Conservation (phyloP, 2,329 filamentous ascomycete species). For the Chaetomiaceae sp. region DNA sequence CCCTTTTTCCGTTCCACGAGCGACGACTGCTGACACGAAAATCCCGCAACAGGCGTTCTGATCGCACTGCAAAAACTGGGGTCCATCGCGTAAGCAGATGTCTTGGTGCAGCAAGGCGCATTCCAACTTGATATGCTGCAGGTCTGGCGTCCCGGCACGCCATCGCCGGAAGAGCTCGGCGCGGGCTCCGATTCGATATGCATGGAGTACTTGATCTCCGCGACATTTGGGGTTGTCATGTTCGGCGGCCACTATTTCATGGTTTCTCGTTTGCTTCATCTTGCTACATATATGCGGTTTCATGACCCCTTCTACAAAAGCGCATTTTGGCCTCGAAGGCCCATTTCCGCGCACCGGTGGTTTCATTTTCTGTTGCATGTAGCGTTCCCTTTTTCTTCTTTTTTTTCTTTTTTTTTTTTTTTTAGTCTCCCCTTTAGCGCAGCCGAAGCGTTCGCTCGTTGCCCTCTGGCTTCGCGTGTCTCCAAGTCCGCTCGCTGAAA, state of each 20-base stretch:
- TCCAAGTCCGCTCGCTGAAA: constrained; percentile 8
- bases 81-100: constrained; percentile 33
- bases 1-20: not conserved
- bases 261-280: not conserved
- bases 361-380: not conserved
- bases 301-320: not conserved
- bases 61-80: constrained; percentile 50
- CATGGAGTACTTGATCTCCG: constrained; percentile 1
- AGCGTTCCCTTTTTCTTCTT: not conserved
- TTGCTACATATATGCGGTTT: not conserved
- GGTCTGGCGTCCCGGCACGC: constrained; percentile 17
- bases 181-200: not conserved
- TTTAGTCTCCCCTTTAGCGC: constrained; percentile 1
- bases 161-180: constrained; percentile 21
- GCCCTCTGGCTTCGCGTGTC: constrained; percentile 3
- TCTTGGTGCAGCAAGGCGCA: constrained; percentile 4
- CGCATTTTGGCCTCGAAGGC: not conserved
- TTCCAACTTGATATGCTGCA: constrained; percentile 19
- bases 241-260: constrained; percentile 10
- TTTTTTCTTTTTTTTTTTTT: not conserved
- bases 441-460: not conserved
- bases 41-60: constrained; percentile 25
- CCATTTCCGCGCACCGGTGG: not conserved
- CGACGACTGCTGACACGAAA: not conserved
- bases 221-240: constrained; percentile 1